Evolutionary conservation across 768 basidiomycete genomes (phyloP), one percentile per base, ranked within the genome.

Genomic region (Fomitopsis pulvina): DNA sequence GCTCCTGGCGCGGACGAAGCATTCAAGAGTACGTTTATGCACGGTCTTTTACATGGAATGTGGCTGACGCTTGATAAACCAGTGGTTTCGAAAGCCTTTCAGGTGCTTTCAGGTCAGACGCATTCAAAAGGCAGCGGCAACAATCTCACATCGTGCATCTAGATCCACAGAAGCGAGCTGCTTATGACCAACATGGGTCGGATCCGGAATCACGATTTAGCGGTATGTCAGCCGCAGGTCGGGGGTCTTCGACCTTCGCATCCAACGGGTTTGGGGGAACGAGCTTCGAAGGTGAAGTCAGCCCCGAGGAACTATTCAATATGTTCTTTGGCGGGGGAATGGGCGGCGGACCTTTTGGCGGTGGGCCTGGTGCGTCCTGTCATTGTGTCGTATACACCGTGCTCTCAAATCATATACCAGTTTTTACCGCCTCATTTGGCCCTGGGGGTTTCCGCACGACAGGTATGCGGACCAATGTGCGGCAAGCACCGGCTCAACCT

Each of bases 71-170:
- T 48, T 48, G 20, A 9, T 30, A 28, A 16, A 57, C 2, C 47
- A 98, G 95, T 94, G 86, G 92, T 98, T 25, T 95, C 92, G 3
- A 97, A 96, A 69, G 93, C 94, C 9, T 98, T 97, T 68, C 92
- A 95, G 64, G 85, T 97, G 8, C 71, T 98, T 29, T 94, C 92
- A 63, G 87, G 87, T 82, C 55, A 41, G 56, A 44, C 28, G 10
- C 29, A 30, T 16, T 4, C 24, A 22, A 2, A 21, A 12, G 40
- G 8, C 46, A 16, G 27, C 20, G 25, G 29, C 9, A n/a, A 16
- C 44, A 28, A 29, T 28, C 27, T 24, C 5, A 43, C 24, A 25
- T 18, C 11, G 16, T 43, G 26, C 16, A 41, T 44, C 40, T 32
- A 80, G 94, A 98, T 67, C 71, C 89, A 28, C 85, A 94, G 70